Evolutionary conservation across 2,329 filamentous ascomycete species (phyloP).

Genomic region (Fusarium sambucinum): DNA sequence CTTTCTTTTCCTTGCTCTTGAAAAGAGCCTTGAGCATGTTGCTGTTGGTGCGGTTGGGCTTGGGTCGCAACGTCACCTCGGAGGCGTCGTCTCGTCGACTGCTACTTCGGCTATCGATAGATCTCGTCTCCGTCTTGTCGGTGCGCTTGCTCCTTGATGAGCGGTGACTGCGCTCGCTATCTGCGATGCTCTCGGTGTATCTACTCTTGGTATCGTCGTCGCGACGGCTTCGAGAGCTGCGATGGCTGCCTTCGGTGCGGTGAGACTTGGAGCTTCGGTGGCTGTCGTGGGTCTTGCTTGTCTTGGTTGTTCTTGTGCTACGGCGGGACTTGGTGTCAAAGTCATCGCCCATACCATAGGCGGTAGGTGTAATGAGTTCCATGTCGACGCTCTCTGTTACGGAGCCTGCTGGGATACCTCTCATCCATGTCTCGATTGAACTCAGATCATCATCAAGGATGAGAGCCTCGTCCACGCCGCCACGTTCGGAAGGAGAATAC

Average conservation of each 20-base stretch:
- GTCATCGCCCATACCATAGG: slow-evolving; percentile 58
- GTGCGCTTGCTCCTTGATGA: slow-evolving; percentile 52
- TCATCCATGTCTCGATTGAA: slow-evolving; percentile 69
- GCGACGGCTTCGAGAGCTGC: slow-evolving; percentile 45
- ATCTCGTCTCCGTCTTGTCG: slow-evolving; percentile 50
- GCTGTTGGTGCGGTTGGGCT: slow-evolving; percentile 59
- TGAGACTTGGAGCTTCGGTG: slow-evolving; percentile 47
- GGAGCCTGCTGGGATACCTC: slow-evolving; percentile 64
- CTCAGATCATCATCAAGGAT: slow-evolving; percentile 69
- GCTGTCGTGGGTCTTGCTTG: slow-evolving; percentile 48
- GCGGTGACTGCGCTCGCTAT: slow-evolving; percentile 53
- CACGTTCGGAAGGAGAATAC: slow-evolving; percentile 48
- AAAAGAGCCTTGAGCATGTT: slow-evolving; percentile 71
- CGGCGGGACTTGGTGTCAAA: slow-evolving; percentile 55
- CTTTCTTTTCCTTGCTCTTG: slow-evolving; percentile 65
- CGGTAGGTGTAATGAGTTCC: slow-evolving; percentile 70
- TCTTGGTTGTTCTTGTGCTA: slow-evolving; percentile 51
- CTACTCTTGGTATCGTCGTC: slow-evolving; percentile 39
- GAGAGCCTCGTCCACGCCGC: slow-evolving; percentile 66
- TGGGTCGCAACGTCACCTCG: slow-evolving; percentile 59
- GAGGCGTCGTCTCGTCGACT: slow-evolving; percentile 50
- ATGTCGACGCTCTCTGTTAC: slow-evolving; percentile 63
- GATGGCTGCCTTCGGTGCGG: slow-evolving; percentile 48
- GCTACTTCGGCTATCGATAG: slow-evolving; percentile 53
- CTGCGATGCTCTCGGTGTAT: slow-evolving; percentile 54